Conservation (phyloP, 352 stramenopile species). For the Globisporangium rhizosaccharum region DNA sequence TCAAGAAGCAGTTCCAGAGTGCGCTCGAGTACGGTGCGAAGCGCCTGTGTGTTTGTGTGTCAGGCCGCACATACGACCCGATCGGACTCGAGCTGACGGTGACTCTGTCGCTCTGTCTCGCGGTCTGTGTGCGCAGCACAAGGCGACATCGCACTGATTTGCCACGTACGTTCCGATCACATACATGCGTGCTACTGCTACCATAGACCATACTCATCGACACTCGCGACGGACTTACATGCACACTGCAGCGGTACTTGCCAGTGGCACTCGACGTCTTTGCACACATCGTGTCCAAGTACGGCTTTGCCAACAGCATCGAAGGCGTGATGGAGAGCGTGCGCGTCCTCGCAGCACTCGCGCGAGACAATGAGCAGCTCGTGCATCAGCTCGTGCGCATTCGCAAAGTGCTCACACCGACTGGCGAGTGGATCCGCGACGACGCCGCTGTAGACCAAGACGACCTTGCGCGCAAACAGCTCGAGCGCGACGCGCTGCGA, state of each 20-base stretch:
- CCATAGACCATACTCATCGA: not conserved
- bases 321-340: constrained; percentile 52
- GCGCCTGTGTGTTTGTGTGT: not conserved
- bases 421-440: constrained; percentile 44
- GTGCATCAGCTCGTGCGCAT: constrained; percentile 37
- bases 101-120: not conserved
- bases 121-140: constrained; percentile 18
- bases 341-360: constrained; percentile 26
- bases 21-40: constrained; percentile 28
- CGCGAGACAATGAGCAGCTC: constrained; percentile 35
- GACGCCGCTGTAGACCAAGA: constrained; percentile 41
- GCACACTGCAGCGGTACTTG: constrained; percentile 34
- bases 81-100: not conserved
- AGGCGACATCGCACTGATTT: constrained; percentile 12
- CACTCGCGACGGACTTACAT: no score
- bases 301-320: constrained; percentile 35
- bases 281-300: constrained; percentile 29
- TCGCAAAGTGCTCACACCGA: constrained; percentile 43
- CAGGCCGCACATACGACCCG: no score
- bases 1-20: constrained; percentile 32
- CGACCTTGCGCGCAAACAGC: constrained; percentile 23
- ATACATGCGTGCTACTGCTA: no score
- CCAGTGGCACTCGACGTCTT: constrained; percentile 37
- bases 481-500: constrained; percentile 19
- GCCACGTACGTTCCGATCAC: not conserved